Conservation (phyloP, 2,329 filamentous ascomycete genomes). For the Claviceps arundinis region DNA sequence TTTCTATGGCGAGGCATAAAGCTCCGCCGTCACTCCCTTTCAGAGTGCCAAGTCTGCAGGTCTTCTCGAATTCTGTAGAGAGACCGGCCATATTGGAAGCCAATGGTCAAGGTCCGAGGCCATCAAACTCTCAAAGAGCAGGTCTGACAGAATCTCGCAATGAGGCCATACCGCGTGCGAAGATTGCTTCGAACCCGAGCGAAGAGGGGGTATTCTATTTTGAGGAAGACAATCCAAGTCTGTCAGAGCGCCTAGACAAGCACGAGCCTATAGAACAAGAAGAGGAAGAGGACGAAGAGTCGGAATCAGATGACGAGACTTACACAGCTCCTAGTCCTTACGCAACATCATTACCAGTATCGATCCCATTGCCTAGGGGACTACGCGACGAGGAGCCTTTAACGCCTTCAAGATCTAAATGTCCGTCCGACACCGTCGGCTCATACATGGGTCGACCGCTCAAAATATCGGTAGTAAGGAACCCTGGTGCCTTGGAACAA, state of each 20-base stretch:
- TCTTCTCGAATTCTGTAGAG: constrained; percentile 14
- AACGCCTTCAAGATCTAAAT: constrained; percentile 20
- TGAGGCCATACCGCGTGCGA: not conserved
- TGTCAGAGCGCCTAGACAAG: constrained; percentile 5
- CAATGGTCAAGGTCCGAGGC: not conserved
- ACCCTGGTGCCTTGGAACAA: constrained; percentile 33
- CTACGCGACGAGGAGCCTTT: constrained; percentile 13
- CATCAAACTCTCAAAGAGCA: not conserved
- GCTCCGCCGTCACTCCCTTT: not conserved
- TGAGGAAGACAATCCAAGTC: constrained; percentile 23
- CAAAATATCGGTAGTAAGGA: constrained; percentile 36
- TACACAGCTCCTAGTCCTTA: constrained; percentile 15
- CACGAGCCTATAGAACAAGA: not conserved
- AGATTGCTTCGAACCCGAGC: constrained; percentile 6
- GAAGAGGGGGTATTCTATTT: constrained; percentile 34
- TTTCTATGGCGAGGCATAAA: constrained; percentile 23
- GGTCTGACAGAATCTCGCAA: not conserved
- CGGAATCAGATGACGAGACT: constrained; percentile 1
- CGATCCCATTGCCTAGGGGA: constrained; percentile 14
- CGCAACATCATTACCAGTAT: constrained; percentile 31
- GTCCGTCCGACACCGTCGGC: constrained; percentile 30
- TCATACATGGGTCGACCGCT: constrained; percentile 43
- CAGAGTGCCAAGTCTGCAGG: not conserved
- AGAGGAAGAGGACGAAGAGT: not conserved
- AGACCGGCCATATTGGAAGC: constrained; percentile 3